A percentile compares a stretch with the other conserved stretches of the same genome.
Evolutionary conservation across 2,329 filamentous ascomycete genomes (phyloP).

Genomic region (Beauveria medogensis): DNA sequence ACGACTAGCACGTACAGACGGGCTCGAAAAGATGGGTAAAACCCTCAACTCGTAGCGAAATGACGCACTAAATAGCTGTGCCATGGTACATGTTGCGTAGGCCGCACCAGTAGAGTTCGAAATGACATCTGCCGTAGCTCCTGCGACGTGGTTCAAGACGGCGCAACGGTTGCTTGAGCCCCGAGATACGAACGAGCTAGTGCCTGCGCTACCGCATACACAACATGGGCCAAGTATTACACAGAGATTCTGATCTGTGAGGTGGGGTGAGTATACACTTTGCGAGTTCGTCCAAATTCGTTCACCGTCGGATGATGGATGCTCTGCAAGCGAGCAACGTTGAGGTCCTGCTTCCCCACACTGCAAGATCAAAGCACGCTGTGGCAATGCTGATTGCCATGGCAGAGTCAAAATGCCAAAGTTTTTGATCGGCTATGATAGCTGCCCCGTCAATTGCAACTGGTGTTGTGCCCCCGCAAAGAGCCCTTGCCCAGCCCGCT

Average conservation of each 20-base stretch:
- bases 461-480: background rate
- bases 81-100: no score
- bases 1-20: background rate
- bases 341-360: background rate
- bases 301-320: no score
- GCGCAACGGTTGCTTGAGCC: background rate
- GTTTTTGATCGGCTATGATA: background rate
- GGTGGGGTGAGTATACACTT: background rate
- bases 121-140: background rate
- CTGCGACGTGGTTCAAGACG: background rate
- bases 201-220: background rate
- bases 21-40: background rate
- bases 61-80: no score
- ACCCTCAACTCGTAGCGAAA: background rate
- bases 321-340: background rate
- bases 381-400: background rate
- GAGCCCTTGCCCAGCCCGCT: background rate
- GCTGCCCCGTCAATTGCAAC: background rate
- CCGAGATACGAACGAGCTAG: background rate
- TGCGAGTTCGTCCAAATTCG: background rate
- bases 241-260: background rate
- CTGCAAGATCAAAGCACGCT: background rate
- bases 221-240: background rate
- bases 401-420: background rate
- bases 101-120: no score